These are phyloP conservation scores for Colletotrichum musae DNA, from an alignment of 2,329 filamentous ascomycete species.

Conservation along the genomic window DNA sequence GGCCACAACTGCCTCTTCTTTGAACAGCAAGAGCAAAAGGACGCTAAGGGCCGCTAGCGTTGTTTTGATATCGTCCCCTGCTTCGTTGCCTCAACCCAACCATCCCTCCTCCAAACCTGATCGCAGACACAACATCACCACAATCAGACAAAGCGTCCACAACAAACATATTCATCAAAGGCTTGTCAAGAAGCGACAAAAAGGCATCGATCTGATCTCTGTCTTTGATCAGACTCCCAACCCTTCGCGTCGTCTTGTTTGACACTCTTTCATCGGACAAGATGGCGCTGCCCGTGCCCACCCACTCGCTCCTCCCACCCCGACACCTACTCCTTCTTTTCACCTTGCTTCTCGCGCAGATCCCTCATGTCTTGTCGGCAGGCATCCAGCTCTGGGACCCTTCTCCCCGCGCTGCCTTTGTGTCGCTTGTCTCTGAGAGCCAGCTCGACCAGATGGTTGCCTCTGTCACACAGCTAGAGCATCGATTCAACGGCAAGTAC, in stretches of 20 bases:
- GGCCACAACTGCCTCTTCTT: not conserved
- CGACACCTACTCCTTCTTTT: conserved; percentile 1
- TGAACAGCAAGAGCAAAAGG: not conserved
- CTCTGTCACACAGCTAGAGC: conserved; percentile 74
- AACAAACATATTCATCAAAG: not conserved
- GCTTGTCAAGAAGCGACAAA: not conserved
- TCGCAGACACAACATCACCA: conserved; percentile 19
- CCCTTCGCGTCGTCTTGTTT: not conserved
- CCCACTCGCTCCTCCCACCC: not conserved
- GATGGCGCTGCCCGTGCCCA: conserved; percentile 10
- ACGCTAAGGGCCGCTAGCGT: conserved; percentile 14
- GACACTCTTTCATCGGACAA: not conserved
- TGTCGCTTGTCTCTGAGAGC: conserved; percentile 80
- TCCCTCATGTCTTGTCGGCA: conserved; percentile 11
- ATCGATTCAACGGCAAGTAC: conserved; percentile 81
- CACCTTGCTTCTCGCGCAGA: not conserved
- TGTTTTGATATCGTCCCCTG: not conserved
- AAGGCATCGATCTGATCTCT: not conserved
- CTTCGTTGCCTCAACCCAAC: conserved; percentile 5
- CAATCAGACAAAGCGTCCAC: not conserved
- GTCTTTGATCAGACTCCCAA: not conserved
- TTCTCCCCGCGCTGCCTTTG: conserved; percentile 60
- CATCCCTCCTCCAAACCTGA: conserved; percentile 1
- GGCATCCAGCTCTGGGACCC: conserved; percentile 18
- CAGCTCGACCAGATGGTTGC: conserved; percentile 77